These are phyloP conservation scores for Leptographium galeiforme DNA, from an alignment of 2,329 filamentous ascomycete genomes.

Conservation along the genomic window DNA sequence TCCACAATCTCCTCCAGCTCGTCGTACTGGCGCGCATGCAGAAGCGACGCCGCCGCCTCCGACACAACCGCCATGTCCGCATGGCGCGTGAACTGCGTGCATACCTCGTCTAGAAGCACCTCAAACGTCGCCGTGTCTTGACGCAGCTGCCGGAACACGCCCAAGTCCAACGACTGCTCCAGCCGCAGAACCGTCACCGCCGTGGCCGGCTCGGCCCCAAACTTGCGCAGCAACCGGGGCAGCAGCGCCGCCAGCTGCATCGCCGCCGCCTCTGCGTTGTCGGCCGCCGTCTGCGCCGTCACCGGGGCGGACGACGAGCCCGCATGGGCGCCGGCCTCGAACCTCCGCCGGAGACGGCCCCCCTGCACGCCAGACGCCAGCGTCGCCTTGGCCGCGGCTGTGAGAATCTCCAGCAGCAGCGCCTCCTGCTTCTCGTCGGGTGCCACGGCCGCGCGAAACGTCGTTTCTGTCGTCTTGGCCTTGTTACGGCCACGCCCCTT, in stretches of 20 bases:
- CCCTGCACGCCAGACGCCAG: constrained; percentile 52
- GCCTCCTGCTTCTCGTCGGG: constrained; percentile 66
- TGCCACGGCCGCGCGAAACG: constrained; percentile 59
- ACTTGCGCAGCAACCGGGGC: constrained; percentile 81
- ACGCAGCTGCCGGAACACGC: constrained; percentile 76
- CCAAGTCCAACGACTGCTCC: constrained; percentile 74
- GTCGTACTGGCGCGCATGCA: constrained; percentile 76
- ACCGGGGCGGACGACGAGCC: constrained; percentile 6
- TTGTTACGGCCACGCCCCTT: constrained; percentile 19
- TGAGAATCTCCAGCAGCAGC: constrained; percentile 76
- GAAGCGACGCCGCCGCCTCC: constrained; percentile 68
- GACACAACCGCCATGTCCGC: constrained; percentile 72
- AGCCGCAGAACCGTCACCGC: constrained; percentile 75
- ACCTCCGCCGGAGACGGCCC: constrained; percentile 40
- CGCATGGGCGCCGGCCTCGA: constrained; percentile 39
- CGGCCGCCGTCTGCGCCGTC: constrained; percentile 19
- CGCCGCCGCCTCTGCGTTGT: constrained; percentile 66
- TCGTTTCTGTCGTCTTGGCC: constrained; percentile 33
- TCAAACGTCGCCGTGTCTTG: constrained; percentile 74
- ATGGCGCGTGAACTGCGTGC: constrained; percentile 88
- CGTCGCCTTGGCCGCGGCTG: constrained; percentile 64
- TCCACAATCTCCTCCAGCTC: constrained; percentile 80
- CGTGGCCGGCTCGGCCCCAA: constrained; percentile 75
- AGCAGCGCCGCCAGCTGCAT: constrained; percentile 66
- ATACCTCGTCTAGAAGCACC: constrained; percentile 76